A percentile compares a stretch with the other conserved stretches of the same genome.
Evolutionary conservation across 2,329 filamentous ascomycete genomes (phyloP).

Genomic region (Coleophoma crateriformis): DNA sequence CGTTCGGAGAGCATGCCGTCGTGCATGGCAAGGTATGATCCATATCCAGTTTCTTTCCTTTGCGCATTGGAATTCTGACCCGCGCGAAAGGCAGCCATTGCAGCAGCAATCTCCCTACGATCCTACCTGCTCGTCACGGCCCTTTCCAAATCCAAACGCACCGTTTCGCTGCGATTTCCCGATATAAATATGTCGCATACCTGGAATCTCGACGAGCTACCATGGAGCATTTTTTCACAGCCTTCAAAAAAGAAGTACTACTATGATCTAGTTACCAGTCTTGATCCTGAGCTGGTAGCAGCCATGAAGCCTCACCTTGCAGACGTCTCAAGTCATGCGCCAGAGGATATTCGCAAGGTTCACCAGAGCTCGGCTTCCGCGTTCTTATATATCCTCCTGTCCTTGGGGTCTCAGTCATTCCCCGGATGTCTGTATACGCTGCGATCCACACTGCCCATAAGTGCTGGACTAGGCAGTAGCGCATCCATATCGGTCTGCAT

Average conservation of each 20-base stretch:
- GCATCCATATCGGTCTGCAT: conserved; percentile 92
- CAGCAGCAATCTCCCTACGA: conserved; percentile 87
- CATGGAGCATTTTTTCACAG: conserved; percentile 77
- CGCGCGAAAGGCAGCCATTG: conserved; percentile 69
- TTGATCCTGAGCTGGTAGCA: conserved; percentile 77
- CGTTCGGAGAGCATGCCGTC: conserved; percentile 97
- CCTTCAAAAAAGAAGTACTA: conserved; percentile 90
- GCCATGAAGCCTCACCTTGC: conserved; percentile 76
- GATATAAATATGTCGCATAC: conserved; percentile 87
- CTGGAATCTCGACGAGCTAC: conserved; percentile 89
- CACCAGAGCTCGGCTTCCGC: conserved; percentile 76
- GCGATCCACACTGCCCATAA: conserved; percentile 89
- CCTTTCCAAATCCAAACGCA: conserved; percentile 85
- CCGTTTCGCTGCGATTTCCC: conserved; percentile 81
- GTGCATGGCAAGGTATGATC: conserved; percentile 79
- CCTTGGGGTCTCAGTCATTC: conserved; percentile 72
- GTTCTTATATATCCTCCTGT: conserved; percentile 91
- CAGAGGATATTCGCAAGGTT: conserved; percentile 73
- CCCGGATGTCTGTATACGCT: conserved; percentile 83
- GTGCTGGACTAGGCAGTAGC: conserved; percentile 85
- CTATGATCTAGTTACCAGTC: conserved; percentile 78
- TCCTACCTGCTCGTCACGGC: conserved; percentile 96
- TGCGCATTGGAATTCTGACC: background rate
- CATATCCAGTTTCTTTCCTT: background rate
- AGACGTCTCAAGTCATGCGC: conserved; percentile 59